A percentile compares a stretch with the other conserved stretches of the same genome.
phyloP scores from a whole-genome alignment of 2,329 filamentous ascomycete genomes.

The Drechslerella stenobrocha region DNA sequence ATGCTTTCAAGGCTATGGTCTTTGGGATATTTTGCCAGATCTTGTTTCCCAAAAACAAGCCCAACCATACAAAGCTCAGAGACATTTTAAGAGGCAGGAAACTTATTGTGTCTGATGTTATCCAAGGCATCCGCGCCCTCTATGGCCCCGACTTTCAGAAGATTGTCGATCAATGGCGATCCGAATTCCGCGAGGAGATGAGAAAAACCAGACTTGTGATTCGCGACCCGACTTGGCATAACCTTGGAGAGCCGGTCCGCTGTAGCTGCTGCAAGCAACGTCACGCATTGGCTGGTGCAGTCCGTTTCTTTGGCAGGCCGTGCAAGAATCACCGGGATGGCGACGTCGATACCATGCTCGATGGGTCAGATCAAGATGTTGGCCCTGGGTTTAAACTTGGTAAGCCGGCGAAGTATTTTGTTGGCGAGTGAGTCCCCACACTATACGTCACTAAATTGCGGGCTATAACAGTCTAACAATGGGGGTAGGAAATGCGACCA shows the following conservation, averaged over 20 bases:
- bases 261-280: constrained; percentile 38
- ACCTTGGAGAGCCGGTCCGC: constrained; percentile 4
- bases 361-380: constrained; percentile 14
- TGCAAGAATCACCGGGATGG: constrained; percentile 18
- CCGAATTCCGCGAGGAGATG: constrained; percentile 31
- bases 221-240: constrained; percentile 2
- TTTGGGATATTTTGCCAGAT: constrained; percentile 11
- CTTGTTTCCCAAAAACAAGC: constrained; percentile 12
- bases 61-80: background rate
- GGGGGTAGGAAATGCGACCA: constrained; percentile 15
- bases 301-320: constrained; percentile 23
- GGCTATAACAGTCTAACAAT: no score
- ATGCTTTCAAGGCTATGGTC: constrained; percentile 18
- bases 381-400: background rate
- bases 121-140: constrained; percentile 12
- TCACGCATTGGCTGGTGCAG: constrained; percentile 4
- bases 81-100: constrained; percentile 9
- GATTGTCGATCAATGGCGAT: constrained; percentile 24
- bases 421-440: constrained; percentile 22
- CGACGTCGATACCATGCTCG: constrained; percentile 3
- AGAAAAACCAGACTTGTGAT: constrained; percentile 1
- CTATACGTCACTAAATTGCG: no score
- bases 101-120: background rate
- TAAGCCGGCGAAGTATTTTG: constrained; percentile 12
- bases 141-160: constrained; percentile 11